phyloP scores from a whole-genome alignment of 1,139 yeast species.

The Neolecta irregularis region DNA sequence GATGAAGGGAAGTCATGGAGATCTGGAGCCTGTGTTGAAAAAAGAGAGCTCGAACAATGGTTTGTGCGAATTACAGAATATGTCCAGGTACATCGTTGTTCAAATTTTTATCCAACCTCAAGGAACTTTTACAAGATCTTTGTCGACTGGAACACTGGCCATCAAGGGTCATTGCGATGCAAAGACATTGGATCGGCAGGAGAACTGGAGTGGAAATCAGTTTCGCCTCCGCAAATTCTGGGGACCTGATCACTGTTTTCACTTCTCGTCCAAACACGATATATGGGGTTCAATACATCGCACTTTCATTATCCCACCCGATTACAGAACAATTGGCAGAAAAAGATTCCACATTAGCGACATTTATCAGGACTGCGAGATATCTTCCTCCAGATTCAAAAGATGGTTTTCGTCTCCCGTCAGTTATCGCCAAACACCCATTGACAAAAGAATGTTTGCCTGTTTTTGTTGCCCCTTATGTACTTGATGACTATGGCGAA shows the following conservation, averaged over 20 bases:
- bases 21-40: slow-evolving; percentile 88
- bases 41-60: slow-evolving; percentile 72
- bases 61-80: slow-evolving; percentile 74
- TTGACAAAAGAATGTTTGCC: slow-evolving; percentile 39
- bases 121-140: slow-evolving; percentile 42
- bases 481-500: slow-evolving; percentile 62
- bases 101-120: neutral
- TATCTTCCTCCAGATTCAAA: slow-evolving; percentile 39
- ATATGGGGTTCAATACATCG: slow-evolving; percentile 66
- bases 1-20: slow-evolving; percentile 85
- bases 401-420: slow-evolving; percentile 42
- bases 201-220: slow-evolving; percentile 62
- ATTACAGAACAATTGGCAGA: slow-evolving; percentile 27
- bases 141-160: slow-evolving; percentile 63
- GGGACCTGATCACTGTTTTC: slow-evolving; percentile 36
- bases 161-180: slow-evolving; percentile 74
- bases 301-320: slow-evolving; percentile 60
- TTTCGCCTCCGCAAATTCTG: slow-evolving; percentile 24
- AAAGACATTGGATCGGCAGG: slow-evolving; percentile 82
- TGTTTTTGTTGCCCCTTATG: slow-evolving; percentile 81
- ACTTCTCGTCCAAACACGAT: slow-evolving; percentile 87
- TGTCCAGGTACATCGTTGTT: slow-evolving; percentile 33
- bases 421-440: slow-evolving; percentile 45
- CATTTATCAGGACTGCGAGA: slow-evolving; percentile 32
- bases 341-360: slow-evolving; percentile 28